A percentile compares a stretch with the other conserved stretches of the same genome.
phyloP scores from a whole-genome alignment of 2,329 filamentous ascomycete genomes.

The Xenosphaeropsis pyriputrescens region DNA sequence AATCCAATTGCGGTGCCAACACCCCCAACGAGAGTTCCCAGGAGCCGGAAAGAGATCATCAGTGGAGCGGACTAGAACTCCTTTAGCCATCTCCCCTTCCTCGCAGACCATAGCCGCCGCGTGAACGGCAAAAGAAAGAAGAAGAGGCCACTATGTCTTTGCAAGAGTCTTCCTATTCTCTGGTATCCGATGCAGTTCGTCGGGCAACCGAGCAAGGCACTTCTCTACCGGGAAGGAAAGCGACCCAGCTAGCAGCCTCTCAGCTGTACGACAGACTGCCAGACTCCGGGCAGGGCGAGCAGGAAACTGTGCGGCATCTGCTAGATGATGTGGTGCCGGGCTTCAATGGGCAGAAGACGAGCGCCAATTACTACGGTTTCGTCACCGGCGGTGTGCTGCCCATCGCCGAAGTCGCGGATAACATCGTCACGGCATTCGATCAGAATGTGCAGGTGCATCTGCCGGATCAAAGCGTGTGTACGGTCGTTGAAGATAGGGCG shows the following conservation, averaged over 20 bases:
- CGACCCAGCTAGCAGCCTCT: neutral
- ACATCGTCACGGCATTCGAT: slow-evolving; percentile 66
- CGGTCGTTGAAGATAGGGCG: slow-evolving; percentile 61
- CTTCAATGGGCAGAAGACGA: slow-evolving; percentile 17
- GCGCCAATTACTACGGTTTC: slow-evolving; percentile 62
- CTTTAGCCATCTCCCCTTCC: too few relatives aligned
- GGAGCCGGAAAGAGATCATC: too few relatives aligned
- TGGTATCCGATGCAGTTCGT: too few relatives aligned
- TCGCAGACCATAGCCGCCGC: too few relatives aligned
- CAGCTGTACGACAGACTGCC: slow-evolving; percentile 1
- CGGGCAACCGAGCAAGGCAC: too few relatives aligned
- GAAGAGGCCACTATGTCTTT: too few relatives aligned
- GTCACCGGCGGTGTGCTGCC: slow-evolving; percentile 73
- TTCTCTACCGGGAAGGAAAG: neutral
- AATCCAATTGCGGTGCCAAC: too few relatives aligned
- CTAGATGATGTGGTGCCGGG: slow-evolving; percentile 26
- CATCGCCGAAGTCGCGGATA: slow-evolving; percentile 68
- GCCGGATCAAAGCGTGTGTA: slow-evolving; percentile 58
- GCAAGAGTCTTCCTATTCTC: too few relatives aligned
- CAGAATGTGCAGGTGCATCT: slow-evolving; percentile 79
- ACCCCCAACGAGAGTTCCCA: too few relatives aligned
- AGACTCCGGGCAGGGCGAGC: slow-evolving; percentile 19
- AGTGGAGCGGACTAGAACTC: too few relatives aligned
- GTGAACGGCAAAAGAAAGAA: too few relatives aligned
- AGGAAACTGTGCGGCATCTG: slow-evolving; percentile 26